These are phyloP conservation scores for Irpex lacteus DNA, from an alignment of 1,284 basidiomycete genomes.

Conservation along the genomic window DNA sequence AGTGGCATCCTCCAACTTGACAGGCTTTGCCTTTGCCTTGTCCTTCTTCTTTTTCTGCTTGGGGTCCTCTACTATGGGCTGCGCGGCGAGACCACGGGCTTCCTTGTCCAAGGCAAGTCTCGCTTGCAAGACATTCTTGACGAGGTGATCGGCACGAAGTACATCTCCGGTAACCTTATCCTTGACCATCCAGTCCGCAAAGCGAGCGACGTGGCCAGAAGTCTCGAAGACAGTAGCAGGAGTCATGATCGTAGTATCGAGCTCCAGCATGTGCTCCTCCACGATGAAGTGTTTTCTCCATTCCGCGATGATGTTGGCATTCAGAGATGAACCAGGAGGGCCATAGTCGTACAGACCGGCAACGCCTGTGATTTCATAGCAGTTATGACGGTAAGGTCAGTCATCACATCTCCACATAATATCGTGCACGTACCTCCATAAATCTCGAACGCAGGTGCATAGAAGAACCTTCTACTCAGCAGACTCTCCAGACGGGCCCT, in stretches of 20 bases:
- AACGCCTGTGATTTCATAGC: conserved; percentile 56
- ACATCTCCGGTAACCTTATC: conserved; percentile 94
- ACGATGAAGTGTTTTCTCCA: conserved; percentile 99
- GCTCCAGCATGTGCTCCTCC: conserved; percentile 98
- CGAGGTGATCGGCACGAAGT: conserved; percentile 95
- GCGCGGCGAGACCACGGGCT: conserved; percentile 74
- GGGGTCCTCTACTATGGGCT: conserved; percentile 51
- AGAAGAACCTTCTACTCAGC: conserved; percentile 94
- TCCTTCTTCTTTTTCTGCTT: conserved; percentile 75
- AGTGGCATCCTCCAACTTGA: conserved; percentile 76
- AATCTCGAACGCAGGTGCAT: conserved; percentile 97
- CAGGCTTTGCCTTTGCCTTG: conserved; percentile 77
- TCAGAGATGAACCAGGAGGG: conserved; percentile 91
- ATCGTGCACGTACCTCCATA: conserved; percentile 75
- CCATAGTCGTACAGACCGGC: conserved; percentile 97
- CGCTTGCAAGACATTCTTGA: conserved; percentile 91
- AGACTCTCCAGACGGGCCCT: conserved; percentile 85
- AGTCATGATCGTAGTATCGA: conserved; percentile 98
- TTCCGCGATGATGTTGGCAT: conserved; percentile 95
- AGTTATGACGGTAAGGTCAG: neutral
- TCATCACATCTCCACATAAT: neutral
- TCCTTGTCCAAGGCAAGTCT: conserved; percentile 89
- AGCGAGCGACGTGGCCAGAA: conserved; percentile 97
- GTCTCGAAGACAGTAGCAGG: conserved; percentile 94
- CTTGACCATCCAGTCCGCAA: conserved; percentile 99